Evolutionary conservation across 1,284 basidiomycete genomes (phyloP).

Genomic region (Trichosporon sp.): DNA sequence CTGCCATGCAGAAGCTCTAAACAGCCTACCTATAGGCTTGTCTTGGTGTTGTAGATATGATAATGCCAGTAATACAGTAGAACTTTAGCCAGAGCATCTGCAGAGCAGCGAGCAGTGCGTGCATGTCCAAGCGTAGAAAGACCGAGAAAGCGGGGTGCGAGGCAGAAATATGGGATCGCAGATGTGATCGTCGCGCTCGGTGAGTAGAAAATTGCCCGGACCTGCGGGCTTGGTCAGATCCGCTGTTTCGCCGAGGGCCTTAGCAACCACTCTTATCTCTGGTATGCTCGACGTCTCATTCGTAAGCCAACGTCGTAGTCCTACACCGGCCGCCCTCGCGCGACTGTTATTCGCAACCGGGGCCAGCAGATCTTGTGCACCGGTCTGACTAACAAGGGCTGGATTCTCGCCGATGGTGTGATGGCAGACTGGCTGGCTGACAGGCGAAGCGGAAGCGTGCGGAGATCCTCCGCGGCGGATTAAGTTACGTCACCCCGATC

Average conservation of each 20-base stretch:
- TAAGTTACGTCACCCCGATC: conserved; percentile 10
- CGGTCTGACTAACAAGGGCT: neutral
- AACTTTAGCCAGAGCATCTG: neutral
- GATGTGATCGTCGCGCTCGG: neutral
- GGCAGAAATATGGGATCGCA: neutral
- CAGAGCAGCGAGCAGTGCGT: neutral
- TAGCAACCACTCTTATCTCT: neutral
- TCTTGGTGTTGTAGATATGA: conserved; percentile 21
- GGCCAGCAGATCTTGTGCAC: neutral
- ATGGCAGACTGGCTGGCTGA: no score
- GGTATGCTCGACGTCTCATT: neutral
- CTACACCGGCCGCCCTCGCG: no score
- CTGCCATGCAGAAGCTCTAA: conserved; percentile 54
- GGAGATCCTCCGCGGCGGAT: conserved; percentile 1
- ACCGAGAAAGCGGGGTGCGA: neutral
- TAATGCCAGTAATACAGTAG: conserved; percentile 20
- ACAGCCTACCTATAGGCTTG: conserved; percentile 7
- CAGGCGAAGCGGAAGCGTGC: neutral
- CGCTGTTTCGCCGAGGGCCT: neutral
- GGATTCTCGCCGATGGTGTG: neutral
- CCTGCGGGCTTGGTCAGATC: neutral
- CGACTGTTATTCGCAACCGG: no score
- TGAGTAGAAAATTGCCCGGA: neutral
- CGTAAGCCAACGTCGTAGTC: neutral
- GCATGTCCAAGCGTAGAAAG: neutral